These are phyloP conservation scores for Endotrypanum monterogeii DNA, from an alignment of 208 protist genomes.

Conservation along the genomic window DNA sequence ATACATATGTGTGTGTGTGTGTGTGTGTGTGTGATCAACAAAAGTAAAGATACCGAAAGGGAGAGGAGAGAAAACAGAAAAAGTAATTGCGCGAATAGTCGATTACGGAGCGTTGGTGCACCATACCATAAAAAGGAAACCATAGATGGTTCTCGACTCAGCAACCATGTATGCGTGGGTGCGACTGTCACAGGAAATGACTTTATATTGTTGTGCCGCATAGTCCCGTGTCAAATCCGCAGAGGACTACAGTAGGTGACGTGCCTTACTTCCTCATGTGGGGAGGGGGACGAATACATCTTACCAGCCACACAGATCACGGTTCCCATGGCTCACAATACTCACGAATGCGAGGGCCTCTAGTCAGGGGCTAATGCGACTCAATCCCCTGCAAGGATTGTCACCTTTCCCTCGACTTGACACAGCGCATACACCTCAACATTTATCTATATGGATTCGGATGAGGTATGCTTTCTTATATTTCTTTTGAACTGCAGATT, in stretches of 20 bases:
- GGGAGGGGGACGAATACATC: too few relatives aligned
- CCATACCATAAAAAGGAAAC: background rate
- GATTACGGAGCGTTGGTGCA: background rate
- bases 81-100: background rate
- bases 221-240: too few relatives aligned
- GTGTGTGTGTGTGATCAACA: background rate
- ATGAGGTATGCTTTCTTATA: too few relatives aligned
- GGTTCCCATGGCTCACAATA: background rate
- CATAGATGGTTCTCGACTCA: too few relatives aligned
- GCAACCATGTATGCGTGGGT: background rate
- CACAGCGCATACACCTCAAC: background rate
- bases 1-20: constrained; percentile 5
- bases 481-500: background rate
- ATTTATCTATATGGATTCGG: background rate
- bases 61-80: background rate
- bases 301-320: background rate
- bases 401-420: background rate
- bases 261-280: constrained; percentile 1
- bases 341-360: background rate
- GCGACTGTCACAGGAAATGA: background rate
- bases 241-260: too few relatives aligned
- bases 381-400: background rate
- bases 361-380: background rate
- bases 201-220: too few relatives aligned
- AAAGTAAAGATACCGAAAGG: too few relatives aligned